phyloP scores from a whole-genome alignment of 2,329 filamentous ascomycete genomes.

The Domatiomyces catenatus region DNA sequence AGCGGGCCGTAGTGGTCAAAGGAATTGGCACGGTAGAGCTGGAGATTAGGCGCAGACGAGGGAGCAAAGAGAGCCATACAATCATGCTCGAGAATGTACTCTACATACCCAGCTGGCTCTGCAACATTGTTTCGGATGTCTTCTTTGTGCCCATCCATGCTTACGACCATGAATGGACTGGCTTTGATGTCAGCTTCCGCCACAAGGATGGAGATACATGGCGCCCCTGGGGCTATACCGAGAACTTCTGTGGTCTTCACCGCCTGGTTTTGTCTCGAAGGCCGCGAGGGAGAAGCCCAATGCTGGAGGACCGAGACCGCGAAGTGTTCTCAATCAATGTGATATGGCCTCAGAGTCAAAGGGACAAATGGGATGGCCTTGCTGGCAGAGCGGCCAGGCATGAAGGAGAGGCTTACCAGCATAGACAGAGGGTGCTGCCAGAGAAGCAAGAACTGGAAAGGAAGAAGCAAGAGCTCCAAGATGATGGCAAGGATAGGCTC shows the following conservation, averaged over 20 bases:
- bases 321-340: constrained; percentile 17
- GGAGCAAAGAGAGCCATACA: constrained; percentile 14
- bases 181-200: constrained; percentile 15
- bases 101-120: constrained; percentile 23
- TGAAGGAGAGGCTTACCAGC: constrained; percentile 3
- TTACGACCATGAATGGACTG: constrained; percentile 16
- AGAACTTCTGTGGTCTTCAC: constrained; percentile 17
- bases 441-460: not conserved
- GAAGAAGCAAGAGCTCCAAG: not conserved
- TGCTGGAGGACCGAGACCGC: constrained; percentile 16
- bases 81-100: constrained; percentile 22
- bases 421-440: constrained; percentile 2
- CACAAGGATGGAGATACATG: constrained; percentile 6
- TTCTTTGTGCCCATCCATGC: constrained; percentile 7
- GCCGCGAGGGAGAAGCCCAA: constrained; percentile 13
- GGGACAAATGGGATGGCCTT: constrained; percentile 12
- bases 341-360: constrained; percentile 15
- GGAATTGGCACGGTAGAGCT: constrained; percentile 23
- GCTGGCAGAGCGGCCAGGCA: not conserved
- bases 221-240: constrained; percentile 16
- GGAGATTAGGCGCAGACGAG: constrained; percentile 14
- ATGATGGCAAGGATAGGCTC: not conserved
- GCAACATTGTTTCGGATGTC: constrained; percentile 19
- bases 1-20: constrained; percentile 16
- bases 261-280: constrained; percentile 11